Evolutionary conservation across 2,329 filamentous ascomycete species (phyloP).

Genomic region (Pseudopithomyces chartarum): DNA sequence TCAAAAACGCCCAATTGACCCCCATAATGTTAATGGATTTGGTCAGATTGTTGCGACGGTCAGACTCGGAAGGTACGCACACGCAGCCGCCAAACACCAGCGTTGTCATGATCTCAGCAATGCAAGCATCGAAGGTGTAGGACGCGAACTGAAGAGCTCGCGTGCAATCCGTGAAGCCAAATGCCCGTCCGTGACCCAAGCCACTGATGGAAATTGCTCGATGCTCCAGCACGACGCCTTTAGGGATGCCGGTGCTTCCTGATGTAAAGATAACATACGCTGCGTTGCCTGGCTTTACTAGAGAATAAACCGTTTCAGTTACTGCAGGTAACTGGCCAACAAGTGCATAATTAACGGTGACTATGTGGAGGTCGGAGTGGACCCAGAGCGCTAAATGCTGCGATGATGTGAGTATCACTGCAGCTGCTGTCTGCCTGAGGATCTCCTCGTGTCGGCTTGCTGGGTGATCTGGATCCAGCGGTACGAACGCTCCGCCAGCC

Average conservation of each 20-base stretch:
- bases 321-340: too few relatives aligned
- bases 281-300: too few relatives aligned
- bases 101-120: constrained; percentile 56
- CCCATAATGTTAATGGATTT: too few relatives aligned
- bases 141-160: constrained; percentile 57
- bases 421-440: too few relatives aligned
- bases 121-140: constrained; percentile 52
- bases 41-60: constrained; percentile 54
- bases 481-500: constrained; percentile 45
- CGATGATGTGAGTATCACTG: neutral
- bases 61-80: constrained; percentile 59
- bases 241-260: constrained; percentile 58
- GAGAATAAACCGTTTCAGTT: too few relatives aligned
- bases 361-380: too few relatives aligned
- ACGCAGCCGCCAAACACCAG: constrained; percentile 53
- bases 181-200: neutral
- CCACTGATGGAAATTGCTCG: constrained; percentile 33
- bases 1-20: constrained; percentile 44
- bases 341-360: too few relatives aligned
- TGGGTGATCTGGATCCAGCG: too few relatives aligned
- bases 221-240: constrained; percentile 66
- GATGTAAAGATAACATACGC: constrained; percentile 58
- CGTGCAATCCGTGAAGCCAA: constrained; percentile 51
- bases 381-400: too few relatives aligned
- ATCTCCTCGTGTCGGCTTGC: too few relatives aligned